A percentile compares a stretch with the other conserved stretches of the same genome.
phyloP scores from a whole-genome alignment of 1,284 basidiomycete species.

The Cryptococcus neoformans region DNA sequence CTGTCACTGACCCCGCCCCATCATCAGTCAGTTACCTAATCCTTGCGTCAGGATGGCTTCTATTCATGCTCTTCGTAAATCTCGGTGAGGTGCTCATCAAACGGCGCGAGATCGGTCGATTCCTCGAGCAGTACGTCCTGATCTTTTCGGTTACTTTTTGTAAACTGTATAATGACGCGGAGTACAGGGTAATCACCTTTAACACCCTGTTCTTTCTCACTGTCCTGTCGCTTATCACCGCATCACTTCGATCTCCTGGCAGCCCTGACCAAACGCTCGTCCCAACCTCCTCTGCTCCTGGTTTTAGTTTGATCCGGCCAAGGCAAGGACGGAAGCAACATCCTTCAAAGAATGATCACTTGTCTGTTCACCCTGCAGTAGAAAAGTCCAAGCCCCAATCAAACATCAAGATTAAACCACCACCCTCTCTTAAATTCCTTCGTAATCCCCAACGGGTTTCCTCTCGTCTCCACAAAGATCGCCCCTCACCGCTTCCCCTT shows the following conservation, averaged over 20 bases:
- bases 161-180: neutral
- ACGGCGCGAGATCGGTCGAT: slow-evolving; percentile 22
- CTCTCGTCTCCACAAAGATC: slow-evolving; percentile 16
- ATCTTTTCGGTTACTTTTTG: neutral
- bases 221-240: slow-evolving; percentile 21
- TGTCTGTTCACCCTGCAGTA: too few species aligned
- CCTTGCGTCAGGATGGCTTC: slow-evolving; percentile 22
- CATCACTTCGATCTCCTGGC: slow-evolving; percentile 20
- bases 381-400: too few species aligned
- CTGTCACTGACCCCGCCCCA: neutral
- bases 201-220: slow-evolving; percentile 26
- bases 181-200: slow-evolving; percentile 22
- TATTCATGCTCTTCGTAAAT: slow-evolving; percentile 28
- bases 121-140: slow-evolving; percentile 28
- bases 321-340: too few species aligned
- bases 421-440: slow-evolving; percentile 27
- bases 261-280: slow-evolving; percentile 30
- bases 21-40: slow-evolving; percentile 24
- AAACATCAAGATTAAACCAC: slow-evolving; percentile 24
- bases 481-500: slow-evolving; percentile 28
- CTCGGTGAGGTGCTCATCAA: slow-evolving; percentile 23
- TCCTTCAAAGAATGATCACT: too few species aligned
- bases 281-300: neutral
- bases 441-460: slow-evolving; percentile 26
- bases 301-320: too few species aligned